Conservation (phyloP, 2,329 filamentous ascomycete species). For the Dothistroma septosporum region DNA sequence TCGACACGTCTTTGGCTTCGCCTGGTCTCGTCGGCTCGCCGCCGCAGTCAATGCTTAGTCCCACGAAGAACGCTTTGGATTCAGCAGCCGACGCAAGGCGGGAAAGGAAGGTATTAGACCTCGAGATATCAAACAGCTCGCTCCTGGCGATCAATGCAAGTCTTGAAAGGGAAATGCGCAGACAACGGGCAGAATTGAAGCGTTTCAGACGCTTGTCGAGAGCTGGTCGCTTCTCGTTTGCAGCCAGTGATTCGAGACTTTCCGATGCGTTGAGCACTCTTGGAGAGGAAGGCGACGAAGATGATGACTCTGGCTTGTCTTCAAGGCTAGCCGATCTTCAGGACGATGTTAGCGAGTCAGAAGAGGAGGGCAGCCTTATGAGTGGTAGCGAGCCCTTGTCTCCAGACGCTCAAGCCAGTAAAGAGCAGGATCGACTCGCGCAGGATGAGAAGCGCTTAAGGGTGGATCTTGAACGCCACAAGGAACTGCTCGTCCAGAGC, state of each 20-base stretch:
- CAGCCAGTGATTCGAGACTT: constrained; percentile 27
- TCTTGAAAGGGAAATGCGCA: constrained; percentile 82
- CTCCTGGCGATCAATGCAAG: constrained; percentile 92
- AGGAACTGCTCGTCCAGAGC: constrained; percentile 80
- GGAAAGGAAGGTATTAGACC: constrained; percentile 90
- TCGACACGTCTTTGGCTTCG: constrained; percentile 28
- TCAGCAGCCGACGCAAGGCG: constrained; percentile 81
- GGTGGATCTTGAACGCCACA: constrained; percentile 81
- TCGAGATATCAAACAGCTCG: constrained; percentile 95
- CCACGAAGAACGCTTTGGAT: constrained; percentile 58
- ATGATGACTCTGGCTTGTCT: constrained; percentile 26
- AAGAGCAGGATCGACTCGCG: constrained; percentile 54
- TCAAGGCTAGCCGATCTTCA: constrained; percentile 23
- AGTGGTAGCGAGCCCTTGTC: constrained; percentile 28
- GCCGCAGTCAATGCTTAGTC: constrained; percentile 30
- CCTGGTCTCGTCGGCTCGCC: constrained; percentile 12
- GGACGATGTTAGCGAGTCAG: constrained; percentile 28
- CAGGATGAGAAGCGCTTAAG: constrained; percentile 79
- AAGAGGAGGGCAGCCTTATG: constrained; percentile 33
- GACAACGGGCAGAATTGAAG: constrained; percentile 83
- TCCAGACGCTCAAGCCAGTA: constrained; percentile 38
- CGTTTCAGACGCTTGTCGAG: constrained; percentile 82
- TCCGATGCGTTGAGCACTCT: constrained; percentile 29
- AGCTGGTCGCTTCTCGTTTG: constrained; percentile 67
- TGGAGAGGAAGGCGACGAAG: constrained; percentile 33